Evolutionary conservation across 352 stramenopile species (phyloP).

Genomic region (Globisporangium sylvaticum): DNA sequence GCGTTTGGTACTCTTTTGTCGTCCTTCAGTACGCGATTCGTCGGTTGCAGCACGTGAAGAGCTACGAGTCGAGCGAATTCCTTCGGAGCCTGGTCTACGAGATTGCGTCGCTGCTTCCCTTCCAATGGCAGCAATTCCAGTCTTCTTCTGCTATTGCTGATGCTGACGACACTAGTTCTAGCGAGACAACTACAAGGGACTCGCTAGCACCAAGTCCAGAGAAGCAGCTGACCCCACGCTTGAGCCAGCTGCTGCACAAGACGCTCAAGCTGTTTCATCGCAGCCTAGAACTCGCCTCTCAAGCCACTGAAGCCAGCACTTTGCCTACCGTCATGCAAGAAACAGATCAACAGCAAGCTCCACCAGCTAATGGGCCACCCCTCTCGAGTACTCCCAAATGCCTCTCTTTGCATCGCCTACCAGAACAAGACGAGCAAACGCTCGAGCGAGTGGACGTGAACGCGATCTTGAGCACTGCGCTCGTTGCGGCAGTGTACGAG

Average conservation of each 20-base stretch:
- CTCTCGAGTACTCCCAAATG: background rate
- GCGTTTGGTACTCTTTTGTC: too few relatives aligned
- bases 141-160: background rate
- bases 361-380: background rate
- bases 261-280: background rate
- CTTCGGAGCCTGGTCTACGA: conserved; percentile 34
- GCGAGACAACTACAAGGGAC: background rate
- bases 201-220: background rate
- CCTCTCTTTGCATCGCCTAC: background rate
- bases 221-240: background rate
- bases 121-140: conserved; percentile 27
- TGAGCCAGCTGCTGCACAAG: background rate
- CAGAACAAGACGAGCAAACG: background rate
- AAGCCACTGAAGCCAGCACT: background rate
- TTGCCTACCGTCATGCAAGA: background rate
- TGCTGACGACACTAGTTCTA: background rate
- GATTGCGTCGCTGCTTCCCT: conserved; percentile 30
- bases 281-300: background rate
- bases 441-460: conserved; percentile 10
- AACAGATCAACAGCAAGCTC: background rate
- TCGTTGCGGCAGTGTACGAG: conserved; percentile 45
- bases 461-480: conserved; percentile 26
- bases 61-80: conserved; percentile 14
- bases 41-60: conserved; percentile 29
- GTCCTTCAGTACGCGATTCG: conserved; percentile 60